Conservation (phyloP, 805 yeast species). For the Myxozyma nipponensis region DNA sequence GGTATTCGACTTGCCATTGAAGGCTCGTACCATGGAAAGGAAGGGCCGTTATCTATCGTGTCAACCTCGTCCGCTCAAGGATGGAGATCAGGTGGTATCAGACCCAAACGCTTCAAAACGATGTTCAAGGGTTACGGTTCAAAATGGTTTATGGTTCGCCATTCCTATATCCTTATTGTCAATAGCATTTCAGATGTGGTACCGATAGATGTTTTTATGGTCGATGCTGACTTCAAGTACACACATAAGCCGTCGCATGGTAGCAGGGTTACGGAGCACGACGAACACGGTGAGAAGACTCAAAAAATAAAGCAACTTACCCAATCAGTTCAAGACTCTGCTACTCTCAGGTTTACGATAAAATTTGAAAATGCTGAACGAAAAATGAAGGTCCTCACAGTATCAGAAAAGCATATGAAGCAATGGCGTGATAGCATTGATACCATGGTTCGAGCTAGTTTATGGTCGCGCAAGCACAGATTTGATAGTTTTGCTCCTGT, state of each 20-base stretch:
- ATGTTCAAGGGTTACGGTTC: conserved; percentile 88
- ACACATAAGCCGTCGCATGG: conserved; percentile 32
- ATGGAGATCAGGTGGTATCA: conserved; percentile 91
- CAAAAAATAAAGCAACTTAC: not conserved
- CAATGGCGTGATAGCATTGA: conserved; percentile 74
- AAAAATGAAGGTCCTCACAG: conserved; percentile 66
- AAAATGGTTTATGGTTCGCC: conserved; percentile 87
- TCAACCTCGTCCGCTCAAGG: conserved; percentile 87
- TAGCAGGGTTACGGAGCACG: conserved; percentile 10
- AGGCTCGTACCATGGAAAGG: conserved; percentile 77
- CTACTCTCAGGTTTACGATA: conserved; percentile 29
- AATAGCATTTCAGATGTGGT: conserved; percentile 81
- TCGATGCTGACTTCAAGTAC: conserved; percentile 71
- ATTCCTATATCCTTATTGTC: conserved; percentile 79
- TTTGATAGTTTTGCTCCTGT: conserved; percentile 93
- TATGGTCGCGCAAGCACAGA: conserved; percentile 71
- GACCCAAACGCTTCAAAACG: conserved; percentile 69
- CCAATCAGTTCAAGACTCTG: conserved; percentile 24
- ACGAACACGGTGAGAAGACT: conserved; percentile 17
- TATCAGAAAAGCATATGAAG: conserved; percentile 58
- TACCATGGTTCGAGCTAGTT: conserved; percentile 60
- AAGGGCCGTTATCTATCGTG: conserved; percentile 76
- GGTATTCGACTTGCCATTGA: conserved; percentile 81
- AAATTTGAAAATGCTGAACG: conserved; percentile 69
- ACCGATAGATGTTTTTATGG: conserved; percentile 84